Base-by-base conservation (phyloP, 495 filamentous ascomycete genomes). In the Glonium stellatum region DNA sequence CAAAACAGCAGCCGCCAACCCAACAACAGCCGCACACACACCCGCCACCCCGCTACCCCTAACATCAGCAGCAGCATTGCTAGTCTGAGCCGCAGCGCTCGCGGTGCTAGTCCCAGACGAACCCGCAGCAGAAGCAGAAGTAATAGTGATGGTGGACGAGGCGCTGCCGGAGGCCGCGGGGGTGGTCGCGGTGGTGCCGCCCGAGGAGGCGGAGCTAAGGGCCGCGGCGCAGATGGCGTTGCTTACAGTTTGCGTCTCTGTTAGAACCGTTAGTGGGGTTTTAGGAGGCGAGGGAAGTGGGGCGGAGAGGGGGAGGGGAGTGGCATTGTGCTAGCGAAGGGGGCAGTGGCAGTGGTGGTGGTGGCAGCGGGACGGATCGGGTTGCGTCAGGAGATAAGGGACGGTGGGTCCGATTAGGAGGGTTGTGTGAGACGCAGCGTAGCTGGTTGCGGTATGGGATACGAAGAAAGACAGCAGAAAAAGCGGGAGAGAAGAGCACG, bases 21-120 rank as follows among this genome's bases (percentile, higher is more conserved):
- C 61, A 12, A 64, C 41, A 5, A 47, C 58, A n/a, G 65, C 64
- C 22, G 48, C 65, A 19, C 54, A 54, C 34, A 67, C 19, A 5
- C 64, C 69, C 13, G 61, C 15, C 37, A 60, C 58, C 9, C 55
- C 49, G n/a, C n/a, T n/a, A n/a, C 39, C 58, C 6, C 48, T 52
- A 19, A 63, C n/a, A 27, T 41, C 57, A 21, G 57, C 65, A 19
- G 57, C 67, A 0, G 60, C 67, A n/a, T 47, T 47, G 47, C 49
- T 57, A 8, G 22, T 62, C 63, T 57, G 46, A 35, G 46, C 37
- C 34, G 31, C 54, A 1, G 56, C 41, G 11, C 22, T 52, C 23
- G 21, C 25, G 25, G 37, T 35, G 12, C 4, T 35, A 11, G 47
- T 67, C 54, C 56, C 44, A n/a, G 59, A 55, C 5, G 49, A 46